Evolutionary conservation across 1,139 yeast genomes (phyloP).

Genomic region (Scheffersomyces segobiensis): DNA sequence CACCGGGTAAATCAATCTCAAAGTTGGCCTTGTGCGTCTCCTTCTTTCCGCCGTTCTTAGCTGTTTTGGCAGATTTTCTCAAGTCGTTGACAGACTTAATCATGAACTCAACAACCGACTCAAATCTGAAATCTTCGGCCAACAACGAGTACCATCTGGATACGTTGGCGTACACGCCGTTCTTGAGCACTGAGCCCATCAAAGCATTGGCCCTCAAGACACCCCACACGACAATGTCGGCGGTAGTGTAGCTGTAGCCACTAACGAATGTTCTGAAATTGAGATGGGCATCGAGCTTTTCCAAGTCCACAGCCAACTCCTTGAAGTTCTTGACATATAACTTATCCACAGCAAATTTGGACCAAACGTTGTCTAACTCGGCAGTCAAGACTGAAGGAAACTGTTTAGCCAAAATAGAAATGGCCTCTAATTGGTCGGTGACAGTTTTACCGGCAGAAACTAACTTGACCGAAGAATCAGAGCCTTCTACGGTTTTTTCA

Average conservation of each 20-base stretch:
- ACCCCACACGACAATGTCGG: slow-evolving; percentile 94
- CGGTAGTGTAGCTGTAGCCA: slow-evolving; percentile 66
- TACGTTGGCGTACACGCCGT: slow-evolving; percentile 77
- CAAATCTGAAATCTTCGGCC: slow-evolving; percentile 66
- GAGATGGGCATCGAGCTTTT: slow-evolving; percentile 76
- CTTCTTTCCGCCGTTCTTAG: slow-evolving; percentile 62
- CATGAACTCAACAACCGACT: slow-evolving; percentile 67
- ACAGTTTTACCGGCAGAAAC: slow-evolving; percentile 47
- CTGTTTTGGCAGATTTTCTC: slow-evolving; percentile 65
- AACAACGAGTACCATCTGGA: slow-evolving; percentile 91
- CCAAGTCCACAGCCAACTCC: slow-evolving; percentile 75
- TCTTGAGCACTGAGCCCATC: slow-evolving; percentile 87
- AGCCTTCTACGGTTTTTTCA: slow-evolving; percentile 50
- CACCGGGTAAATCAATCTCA: slow-evolving; percentile 89
- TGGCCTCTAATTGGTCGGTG: slow-evolving; percentile 44
- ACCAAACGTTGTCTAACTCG: slow-evolving; percentile 56
- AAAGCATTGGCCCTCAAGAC: slow-evolving; percentile 88
- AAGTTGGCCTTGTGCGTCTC: slow-evolving; percentile 86
- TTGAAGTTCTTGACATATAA: slow-evolving; percentile 85
- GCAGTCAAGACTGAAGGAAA: slow-evolving; percentile 42
- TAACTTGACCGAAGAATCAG: slow-evolving; percentile 45
- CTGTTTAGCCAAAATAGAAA: slow-evolving; percentile 45
- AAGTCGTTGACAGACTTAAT: slow-evolving; percentile 70
- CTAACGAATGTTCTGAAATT: slow-evolving; percentile 80
- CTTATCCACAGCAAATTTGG: slow-evolving; percentile 65